These are phyloP conservation scores for Colletotrichum sojae DNA, from an alignment of 2,329 filamentous ascomycete genomes.

Conservation along the genomic window DNA sequence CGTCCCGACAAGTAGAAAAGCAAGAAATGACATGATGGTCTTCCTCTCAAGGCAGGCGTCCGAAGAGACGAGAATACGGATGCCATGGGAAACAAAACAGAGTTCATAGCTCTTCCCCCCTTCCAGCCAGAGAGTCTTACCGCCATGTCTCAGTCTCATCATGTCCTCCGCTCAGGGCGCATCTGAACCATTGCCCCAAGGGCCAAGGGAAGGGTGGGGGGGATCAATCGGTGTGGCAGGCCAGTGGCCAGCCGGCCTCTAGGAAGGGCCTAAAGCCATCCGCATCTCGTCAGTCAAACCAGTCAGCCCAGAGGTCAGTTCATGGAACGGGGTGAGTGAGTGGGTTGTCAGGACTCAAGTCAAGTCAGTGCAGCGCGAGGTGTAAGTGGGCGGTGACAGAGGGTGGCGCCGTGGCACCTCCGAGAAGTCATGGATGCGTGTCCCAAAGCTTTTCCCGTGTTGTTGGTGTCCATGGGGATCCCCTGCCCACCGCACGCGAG, in stretches of 20 bases:
- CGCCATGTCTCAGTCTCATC: conserved; percentile 40
- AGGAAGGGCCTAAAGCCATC: conserved; percentile 31
- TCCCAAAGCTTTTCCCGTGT: conserved; percentile 18
- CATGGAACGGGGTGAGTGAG: conserved; percentile 19
- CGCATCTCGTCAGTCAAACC: conserved; percentile 30
- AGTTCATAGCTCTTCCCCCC: conserved; percentile 34
- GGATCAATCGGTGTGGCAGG: conserved; percentile 31
- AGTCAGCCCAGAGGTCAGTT: conserved; percentile 16
- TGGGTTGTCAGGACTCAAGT: conserved; percentile 30
- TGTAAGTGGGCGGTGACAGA: conserved; percentile 7
- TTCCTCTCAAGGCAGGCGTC: not conserved
- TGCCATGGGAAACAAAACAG: conserved; percentile 24
- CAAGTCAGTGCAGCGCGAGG: not conserved
- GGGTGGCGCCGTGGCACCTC: not conserved
- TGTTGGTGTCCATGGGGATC: conserved; percentile 33
- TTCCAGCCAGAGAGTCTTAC: conserved; percentile 23
- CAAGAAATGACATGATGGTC: conserved; percentile 26
- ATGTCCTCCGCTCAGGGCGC: conserved; percentile 36
- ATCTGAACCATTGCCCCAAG: conserved; percentile 30
- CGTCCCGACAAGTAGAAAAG: conserved; percentile 4
- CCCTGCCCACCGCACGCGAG: conserved; percentile 38
- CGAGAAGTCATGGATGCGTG: conserved; percentile 25
- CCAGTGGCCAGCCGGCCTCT: conserved; percentile 21
- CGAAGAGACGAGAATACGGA: not conserved
- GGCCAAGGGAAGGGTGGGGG: not conserved